Evolutionary conservation across 306 rosid genomes (phyloP).

Genomic region (Astragalus membranaceus): DNA sequence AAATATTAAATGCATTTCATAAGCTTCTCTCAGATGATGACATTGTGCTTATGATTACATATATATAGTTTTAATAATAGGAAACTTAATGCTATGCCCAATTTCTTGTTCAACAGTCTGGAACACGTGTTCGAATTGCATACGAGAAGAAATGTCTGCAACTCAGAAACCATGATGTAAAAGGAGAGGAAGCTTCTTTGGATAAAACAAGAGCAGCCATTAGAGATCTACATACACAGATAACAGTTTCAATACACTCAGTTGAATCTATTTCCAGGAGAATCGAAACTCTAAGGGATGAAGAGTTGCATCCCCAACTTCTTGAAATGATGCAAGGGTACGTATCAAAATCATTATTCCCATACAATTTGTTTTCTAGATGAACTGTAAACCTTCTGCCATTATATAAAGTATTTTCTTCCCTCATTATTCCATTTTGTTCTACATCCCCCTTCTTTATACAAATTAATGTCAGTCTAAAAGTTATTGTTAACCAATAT

Average conservation of each 20-base stretch:
- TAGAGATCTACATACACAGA: slow-evolving; percentile 76
- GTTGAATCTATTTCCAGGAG: slow-evolving; percentile 75
- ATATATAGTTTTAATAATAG: not conserved
- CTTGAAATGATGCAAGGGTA: slow-evolving; percentile 72
- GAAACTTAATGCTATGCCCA: slow-evolving; percentile 18
- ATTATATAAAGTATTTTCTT: not conserved
- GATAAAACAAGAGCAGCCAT: slow-evolving; percentile 71
- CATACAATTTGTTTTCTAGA: not conserved
- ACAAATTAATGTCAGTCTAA: no score
- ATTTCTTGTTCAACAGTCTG: slow-evolving; percentile 56
- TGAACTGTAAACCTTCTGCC: not conserved
- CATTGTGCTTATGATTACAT: slow-evolving; percentile 13
- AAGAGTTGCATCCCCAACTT: slow-evolving; percentile 92
- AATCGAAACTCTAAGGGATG: slow-evolving; percentile 81
- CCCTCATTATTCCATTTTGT: no score
- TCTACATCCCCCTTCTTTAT: no score
- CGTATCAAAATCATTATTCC: slow-evolving; percentile 14
- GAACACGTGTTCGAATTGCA: slow-evolving; percentile 70
- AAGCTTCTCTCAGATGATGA: not conserved
- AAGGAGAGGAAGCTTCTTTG: slow-evolving; percentile 60
- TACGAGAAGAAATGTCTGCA: slow-evolving; percentile 75
- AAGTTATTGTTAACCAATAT: no score
- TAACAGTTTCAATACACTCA: slow-evolving; percentile 87
- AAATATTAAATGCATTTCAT: not conserved
- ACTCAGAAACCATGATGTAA: slow-evolving; percentile 62